phyloP scores from a whole-genome alignment of 257 asterid species.

The Lithospermum erythrorhizon region DNA sequence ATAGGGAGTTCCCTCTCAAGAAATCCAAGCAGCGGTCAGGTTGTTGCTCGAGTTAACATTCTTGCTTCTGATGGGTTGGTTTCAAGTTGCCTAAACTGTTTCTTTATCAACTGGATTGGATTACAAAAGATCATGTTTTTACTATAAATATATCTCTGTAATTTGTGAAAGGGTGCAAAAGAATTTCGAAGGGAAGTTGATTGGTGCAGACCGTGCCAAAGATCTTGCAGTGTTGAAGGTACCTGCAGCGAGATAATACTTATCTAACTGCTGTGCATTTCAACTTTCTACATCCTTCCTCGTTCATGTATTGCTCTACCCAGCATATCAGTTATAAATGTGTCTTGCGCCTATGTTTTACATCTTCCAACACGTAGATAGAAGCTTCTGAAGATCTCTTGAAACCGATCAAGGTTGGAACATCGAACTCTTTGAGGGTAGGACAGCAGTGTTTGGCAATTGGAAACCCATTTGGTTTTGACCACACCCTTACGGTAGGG shows the following conservation, averaged over 20 bases:
- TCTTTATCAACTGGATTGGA: constrained; percentile 1
- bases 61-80: constrained; percentile 90
- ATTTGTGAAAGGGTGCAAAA: constrained; percentile 60
- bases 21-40: constrained; percentile 69
- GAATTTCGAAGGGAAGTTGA: constrained; percentile 74
- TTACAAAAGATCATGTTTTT: background rate
- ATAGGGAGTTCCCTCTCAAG: constrained; percentile 90
- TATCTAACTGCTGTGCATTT: background rate
- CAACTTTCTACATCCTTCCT: background rate
- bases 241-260: background rate
- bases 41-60: constrained; percentile 90
- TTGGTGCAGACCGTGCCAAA: constrained; percentile 97
- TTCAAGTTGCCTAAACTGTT: constrained; percentile 4
- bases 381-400: constrained; percentile 72
- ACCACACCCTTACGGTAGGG: constrained; percentile 95
- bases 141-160: background rate
- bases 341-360: constrained; percentile 1
- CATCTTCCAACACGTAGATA: constrained; percentile 32
- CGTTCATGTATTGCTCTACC: too few species aligned
- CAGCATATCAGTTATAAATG: background rate
- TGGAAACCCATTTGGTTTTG: constrained; percentile 97
- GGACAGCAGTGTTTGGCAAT: constrained; percentile 95
- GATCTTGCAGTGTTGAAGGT: constrained; percentile 98
- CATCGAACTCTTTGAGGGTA: constrained; percentile 68
- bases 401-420: constrained; percentile 69